Evolutionary conservation across 768 basidiomycete species (phyloP), one percentile per base, ranked within the genome.

Genomic region (Rhodotorula taiwanensis): DNA sequence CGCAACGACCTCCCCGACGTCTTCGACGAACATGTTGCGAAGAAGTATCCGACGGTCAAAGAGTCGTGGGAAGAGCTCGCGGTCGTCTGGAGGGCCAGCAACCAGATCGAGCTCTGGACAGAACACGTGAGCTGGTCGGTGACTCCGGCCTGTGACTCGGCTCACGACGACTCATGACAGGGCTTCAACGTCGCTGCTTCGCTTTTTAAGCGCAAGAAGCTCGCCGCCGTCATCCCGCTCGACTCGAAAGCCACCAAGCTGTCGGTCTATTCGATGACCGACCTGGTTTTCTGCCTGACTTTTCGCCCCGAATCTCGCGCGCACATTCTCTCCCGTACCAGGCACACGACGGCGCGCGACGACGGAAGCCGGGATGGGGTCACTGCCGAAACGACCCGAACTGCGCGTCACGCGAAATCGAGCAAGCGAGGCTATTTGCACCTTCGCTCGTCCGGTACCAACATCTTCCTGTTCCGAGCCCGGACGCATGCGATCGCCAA

Each of bases 241-340:
- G 77, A 79, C 60, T 78, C 81, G 0, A 74, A 79, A 6, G 78
- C 79, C 45, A 91, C 90, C 1, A 80, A 79, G 20, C 76, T 93
- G n/a, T 90, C 87, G 4, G 74, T 95, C 28, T 97, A 89, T 74
- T 94, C 90, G 39, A 86, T 87, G 56, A 82, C 85, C 51, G 93
- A 97, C 73, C 77, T 89, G 66, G 84, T 88, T 0, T 89, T 93
- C 74, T 88, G 84, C 72, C 76, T 78, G 28, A 64, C 67, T 15
- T 54, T 64, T 16, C 62, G 48, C 13, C 62, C 67, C 8, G 42
- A 56, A 34, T 34, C 47, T 0, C 23, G 91, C 28, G 80, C 82
- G 7, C 88, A 86, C 42, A 57, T 54, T 39, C n/a, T 54, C 14
- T 27, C 60, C 70, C 79, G 81, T 6, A 84, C 84, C 2, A 81